These are phyloP conservation scores for Imleria badia DNA, from an alignment of 768 basidiomycete species.

Conservation along the genomic window DNA sequence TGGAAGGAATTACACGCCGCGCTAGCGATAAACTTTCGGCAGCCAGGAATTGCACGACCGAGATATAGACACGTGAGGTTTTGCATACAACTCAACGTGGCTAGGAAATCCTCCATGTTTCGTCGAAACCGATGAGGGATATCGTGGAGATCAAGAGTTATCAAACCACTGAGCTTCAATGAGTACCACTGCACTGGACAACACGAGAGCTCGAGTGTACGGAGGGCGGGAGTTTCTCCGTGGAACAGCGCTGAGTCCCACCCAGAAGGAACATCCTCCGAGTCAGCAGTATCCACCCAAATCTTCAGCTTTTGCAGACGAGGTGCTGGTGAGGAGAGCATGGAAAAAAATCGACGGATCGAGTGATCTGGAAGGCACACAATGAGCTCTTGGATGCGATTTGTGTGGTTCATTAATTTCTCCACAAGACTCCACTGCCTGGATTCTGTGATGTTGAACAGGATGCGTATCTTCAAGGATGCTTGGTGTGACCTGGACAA, in stretches of 20 bases:
- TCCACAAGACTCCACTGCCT: too few species aligned
- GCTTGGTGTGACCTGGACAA: too few species aligned
- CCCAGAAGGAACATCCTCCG: too few species aligned
- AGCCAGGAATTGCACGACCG: slow-evolving; percentile 30
- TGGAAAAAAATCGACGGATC: background rate
- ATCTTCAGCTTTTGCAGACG: background rate
- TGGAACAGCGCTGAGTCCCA: background rate
- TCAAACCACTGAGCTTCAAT: slow-evolving; percentile 25
- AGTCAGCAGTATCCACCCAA: background rate
- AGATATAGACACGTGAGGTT: slow-evolving; percentile 34
- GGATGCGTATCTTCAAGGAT: too few species aligned
- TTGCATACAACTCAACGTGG: slow-evolving; percentile 34
- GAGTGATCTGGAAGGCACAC: too few species aligned
- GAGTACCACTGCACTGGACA: background rate
- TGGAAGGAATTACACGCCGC: background rate
- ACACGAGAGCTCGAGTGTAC: background rate
- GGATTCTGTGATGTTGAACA: too few species aligned
- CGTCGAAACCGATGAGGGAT: slow-evolving; percentile 26
- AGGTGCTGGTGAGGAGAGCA: background rate
- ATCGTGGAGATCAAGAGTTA: slow-evolving; percentile 33
- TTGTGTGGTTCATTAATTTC: too few species aligned
- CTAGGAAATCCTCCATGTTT: slow-evolving; percentile 30
- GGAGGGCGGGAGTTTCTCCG: background rate
- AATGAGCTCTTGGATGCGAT: too few species aligned
- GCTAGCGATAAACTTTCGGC: background rate